Base-by-base conservation (phyloP, 2,329 filamentous ascomycete species). In the Emergomyces orientalis region DNA sequence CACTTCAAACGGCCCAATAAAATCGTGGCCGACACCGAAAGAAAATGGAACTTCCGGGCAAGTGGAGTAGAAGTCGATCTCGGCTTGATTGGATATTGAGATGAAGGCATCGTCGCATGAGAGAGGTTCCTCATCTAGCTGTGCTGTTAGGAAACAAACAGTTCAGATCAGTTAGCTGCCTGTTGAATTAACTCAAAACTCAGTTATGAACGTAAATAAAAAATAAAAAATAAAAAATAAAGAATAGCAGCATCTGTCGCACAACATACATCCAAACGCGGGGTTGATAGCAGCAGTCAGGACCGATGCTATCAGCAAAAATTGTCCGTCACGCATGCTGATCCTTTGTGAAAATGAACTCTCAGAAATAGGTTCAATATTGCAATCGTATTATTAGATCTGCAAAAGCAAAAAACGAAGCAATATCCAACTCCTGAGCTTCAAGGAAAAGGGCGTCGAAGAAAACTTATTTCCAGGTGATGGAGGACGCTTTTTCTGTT, bases 51-150 rank as follows among this genome's bases (percentile, higher is more conserved):
- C 17, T 43, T 25, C 9, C 13, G 55, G 13, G 37, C 55, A 58
- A 13, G 34, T 27, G 34, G 55, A 58, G 55, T 58, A 58, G 34
- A 58, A 58, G 5, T 58, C 55, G 30, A 58, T 41, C 1, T 58
- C 34, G 13, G 17, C 34, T 41, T 58, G 11, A 11, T 37, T 58
- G 34, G n/a, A 34, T 11, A 58, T 25, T 1, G 0, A 14, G 34
- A 39, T 37, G 1, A 39, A 6, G 34, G 8, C 27, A 58, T 58
- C 55, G 19, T 58, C 34, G 25, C 55, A 58, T 58, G 34, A 13
- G 17, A 9, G 55, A 37, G 55, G 55, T 43, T 58, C 17, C 7
- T 8, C 30, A 14, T 25, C 55, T 0, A 58, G 25, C 34, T 27
- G 55, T 58, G 55, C 55, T 58, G 55, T 58, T 58, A 9, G 19